phyloP scores from a whole-genome alignment of 1,284 basidiomycete species.

The Phenoliferia sp. region DNA sequence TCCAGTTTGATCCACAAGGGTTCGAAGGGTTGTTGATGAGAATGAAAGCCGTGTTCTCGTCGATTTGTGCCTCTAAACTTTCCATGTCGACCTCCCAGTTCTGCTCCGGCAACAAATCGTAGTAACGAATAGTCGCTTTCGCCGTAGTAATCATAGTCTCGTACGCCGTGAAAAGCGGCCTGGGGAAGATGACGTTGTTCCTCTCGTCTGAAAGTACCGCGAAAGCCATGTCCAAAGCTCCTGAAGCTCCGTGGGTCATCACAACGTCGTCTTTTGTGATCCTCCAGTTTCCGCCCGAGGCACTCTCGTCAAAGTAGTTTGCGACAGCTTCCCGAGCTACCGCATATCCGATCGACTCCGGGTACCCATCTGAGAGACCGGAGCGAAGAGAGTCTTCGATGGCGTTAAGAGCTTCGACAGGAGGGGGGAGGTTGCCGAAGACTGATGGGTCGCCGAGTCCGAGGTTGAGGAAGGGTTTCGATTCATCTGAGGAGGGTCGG shows the following conservation, averaged over 20 bases:
- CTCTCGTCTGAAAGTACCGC: slow-evolving; percentile 37
- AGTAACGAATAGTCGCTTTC: slow-evolving; percentile 40
- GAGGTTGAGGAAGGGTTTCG: slow-evolving; percentile 43
- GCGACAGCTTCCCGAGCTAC: slow-evolving; percentile 41
- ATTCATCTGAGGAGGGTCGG: slow-evolving; percentile 12
- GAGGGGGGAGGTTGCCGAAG: slow-evolving; percentile 41
- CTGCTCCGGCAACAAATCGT: slow-evolving; percentile 41
- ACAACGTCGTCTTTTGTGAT: slow-evolving; percentile 23
- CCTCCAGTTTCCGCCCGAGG: slow-evolving; percentile 18
- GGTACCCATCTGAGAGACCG: slow-evolving; percentile 41
- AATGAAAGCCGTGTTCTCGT: slow-evolving; percentile 42
- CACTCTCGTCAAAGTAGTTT: slow-evolving; percentile 39
- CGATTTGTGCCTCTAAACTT: slow-evolving; percentile 38
- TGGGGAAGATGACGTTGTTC: slow-evolving; percentile 42
- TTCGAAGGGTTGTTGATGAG: slow-evolving; percentile 42
- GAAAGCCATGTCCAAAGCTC: slow-evolving; percentile 36
- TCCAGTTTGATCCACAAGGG: slow-evolving; percentile 44
- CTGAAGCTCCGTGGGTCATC: slow-evolving; percentile 23
- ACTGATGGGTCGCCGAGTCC: slow-evolving; percentile 42
- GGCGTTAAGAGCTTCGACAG: slow-evolving; percentile 37
- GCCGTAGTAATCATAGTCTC: slow-evolving; percentile 39
- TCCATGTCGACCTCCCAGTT: slow-evolving; percentile 43
- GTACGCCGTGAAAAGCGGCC: slow-evolving; percentile 44
- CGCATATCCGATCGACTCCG: slow-evolving; percentile 38
- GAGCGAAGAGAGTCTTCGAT: slow-evolving; percentile 35